These are phyloP conservation scores for Microthyrium microscopicum DNA, from an alignment of 2,329 filamentous ascomycete genomes.

Conservation along the genomic window DNA sequence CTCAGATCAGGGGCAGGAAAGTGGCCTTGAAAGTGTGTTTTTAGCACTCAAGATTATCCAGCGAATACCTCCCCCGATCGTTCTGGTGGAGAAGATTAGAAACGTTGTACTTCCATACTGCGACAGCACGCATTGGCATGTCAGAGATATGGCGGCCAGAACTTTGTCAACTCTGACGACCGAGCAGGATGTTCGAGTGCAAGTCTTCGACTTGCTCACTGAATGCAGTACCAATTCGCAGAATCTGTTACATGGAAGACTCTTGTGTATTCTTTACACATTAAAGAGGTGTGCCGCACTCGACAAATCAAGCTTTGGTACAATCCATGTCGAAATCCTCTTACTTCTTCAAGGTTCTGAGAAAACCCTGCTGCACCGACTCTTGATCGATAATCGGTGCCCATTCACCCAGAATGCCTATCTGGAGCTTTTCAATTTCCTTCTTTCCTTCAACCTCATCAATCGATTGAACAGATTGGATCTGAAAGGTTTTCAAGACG, in stretches of 20 bases:
- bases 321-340: too few species aligned
- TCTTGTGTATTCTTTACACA: conserved; percentile 5
- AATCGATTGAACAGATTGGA: too few species aligned
- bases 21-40: conserved; percentile 41
- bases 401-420: conserved; percentile 2
- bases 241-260: conserved; percentile 5
- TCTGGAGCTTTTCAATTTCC: conserved; percentile 4
- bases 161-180: conserved; percentile 34
- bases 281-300: too few species aligned
- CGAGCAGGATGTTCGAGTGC: conserved; percentile 1
- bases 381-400: conserved; percentile 1
- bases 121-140: conserved; percentile 58
- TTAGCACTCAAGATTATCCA: conserved; percentile 69
- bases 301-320: background rate
- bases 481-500: too few species aligned
- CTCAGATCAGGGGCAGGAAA: background rate
- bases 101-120: conserved; percentile 44
- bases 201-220: background rate
- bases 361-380: too few species aligned
- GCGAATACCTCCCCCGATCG: conserved; percentile 48
- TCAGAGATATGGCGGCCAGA: conserved; percentile 63
- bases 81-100: conserved; percentile 38
- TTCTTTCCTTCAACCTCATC: too few species aligned
- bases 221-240: background rate
- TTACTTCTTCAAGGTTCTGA: too few species aligned